Evolutionary conservation across 129 eudicot genomes (phyloP), one percentile per base, ranked within the genome.

Genomic region (Rutidosis leptorrhynchoides): DNA sequence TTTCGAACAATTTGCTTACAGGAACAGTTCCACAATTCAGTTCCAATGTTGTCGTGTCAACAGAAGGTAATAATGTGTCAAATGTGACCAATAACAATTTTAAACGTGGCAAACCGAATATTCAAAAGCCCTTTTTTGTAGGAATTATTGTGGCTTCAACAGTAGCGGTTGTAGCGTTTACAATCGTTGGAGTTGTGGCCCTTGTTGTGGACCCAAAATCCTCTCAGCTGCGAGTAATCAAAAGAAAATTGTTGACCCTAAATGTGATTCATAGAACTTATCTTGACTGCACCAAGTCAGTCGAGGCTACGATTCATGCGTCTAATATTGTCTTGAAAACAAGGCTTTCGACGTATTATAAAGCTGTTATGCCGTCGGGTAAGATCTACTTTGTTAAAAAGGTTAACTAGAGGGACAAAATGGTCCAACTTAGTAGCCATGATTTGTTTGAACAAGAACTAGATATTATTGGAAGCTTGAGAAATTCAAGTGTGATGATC

Each of bases 301-400:
- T 88, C 91, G 87, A 85, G 37, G 82, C 89, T 72, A 85, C 80
- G 17, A 4, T 79, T 4, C 35, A 64, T 19, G 68, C 80, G 6
- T 66, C 76, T 0, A 92, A 81, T 65, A 21, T 78, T 25, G 62
- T 72, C 14, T 27, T 72, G 17, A 86, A 74, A 75, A 88, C 91
- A 6, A 70, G 84, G 51, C 88, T 81, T 66, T 81, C 89, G 15
- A 82, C 85, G 29, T 92, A 85, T 75, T 85, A 85, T 85, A 88
- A 88, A 60, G 85, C 87, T 3, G 71, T 73, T 17, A 92, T 88
- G 98, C 95, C 96, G 10, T 85, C 85, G 6, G 98, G 95, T 0
- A 22, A 53, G 63, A 71, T 15, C 14, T 88, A 88, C 51, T 80
- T 83, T 22, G 89, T 92, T 56, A 88, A 92, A 80, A 92, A 83